phyloP scores from a whole-genome alignment of 2,329 filamentous ascomycete genomes.

The Colletotrichum endophyticum region DNA sequence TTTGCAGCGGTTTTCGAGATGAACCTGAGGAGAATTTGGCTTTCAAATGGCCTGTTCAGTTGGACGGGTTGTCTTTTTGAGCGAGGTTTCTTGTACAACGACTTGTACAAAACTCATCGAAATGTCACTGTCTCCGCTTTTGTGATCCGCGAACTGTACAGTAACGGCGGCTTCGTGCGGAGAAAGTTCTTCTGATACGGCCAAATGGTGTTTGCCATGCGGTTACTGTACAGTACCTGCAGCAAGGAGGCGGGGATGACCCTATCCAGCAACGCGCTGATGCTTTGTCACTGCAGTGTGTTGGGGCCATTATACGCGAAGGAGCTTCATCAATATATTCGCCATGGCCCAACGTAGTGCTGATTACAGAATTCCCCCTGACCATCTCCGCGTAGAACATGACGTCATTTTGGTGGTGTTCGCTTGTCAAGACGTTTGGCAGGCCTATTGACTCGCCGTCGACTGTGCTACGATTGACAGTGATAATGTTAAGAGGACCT shows the following conservation, averaged over 20 bases:
- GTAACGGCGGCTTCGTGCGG: not conserved
- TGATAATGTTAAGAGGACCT: accelerated
- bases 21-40: not conserved
- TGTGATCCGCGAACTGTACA: not conserved
- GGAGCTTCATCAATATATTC: not conserved
- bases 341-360: not conserved
- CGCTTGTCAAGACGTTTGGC: not conserved
- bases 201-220: not conserved
- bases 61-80: not conserved
- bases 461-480: too few relatives aligned
- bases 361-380: not conserved
- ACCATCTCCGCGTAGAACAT: accelerated
- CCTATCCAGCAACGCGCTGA: not conserved
- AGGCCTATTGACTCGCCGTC: not conserved
- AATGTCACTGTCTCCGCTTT: not conserved
- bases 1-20: not conserved
- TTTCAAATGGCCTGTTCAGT: not conserved
- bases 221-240: not conserved
- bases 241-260: not conserved
- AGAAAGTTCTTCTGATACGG: not conserved
- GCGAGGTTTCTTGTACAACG: not conserved
- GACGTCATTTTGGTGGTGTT: accelerated
- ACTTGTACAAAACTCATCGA: not conserved
- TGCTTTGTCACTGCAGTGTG: not conserved
- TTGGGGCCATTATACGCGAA: accelerated